Conservation (phyloP, 2,329 filamentous ascomycete species). For the Uncinocarpus reesii region DNA sequence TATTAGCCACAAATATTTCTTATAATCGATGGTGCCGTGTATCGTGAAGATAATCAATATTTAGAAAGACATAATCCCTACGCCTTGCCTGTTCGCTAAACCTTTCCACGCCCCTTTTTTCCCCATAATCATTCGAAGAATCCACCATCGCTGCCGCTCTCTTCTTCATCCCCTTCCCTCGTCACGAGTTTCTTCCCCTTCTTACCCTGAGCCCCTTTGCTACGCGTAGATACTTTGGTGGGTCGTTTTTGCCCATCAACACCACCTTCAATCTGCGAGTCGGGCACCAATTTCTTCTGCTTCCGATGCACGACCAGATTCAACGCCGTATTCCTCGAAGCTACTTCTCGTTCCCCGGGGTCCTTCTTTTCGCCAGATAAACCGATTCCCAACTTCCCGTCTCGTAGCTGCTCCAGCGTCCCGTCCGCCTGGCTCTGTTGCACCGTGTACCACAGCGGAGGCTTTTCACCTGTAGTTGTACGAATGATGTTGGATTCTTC, state of each 20-base stretch:
- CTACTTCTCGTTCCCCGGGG: background rate
- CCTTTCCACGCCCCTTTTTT: background rate
- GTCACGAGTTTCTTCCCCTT: constrained; percentile 11
- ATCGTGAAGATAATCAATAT: too few relatives aligned
- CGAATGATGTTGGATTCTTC: constrained; percentile 20
- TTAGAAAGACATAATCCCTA: too few relatives aligned
- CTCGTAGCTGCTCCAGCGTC: constrained; percentile 34
- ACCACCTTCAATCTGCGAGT: background rate
- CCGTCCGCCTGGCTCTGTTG: constrained; percentile 37
- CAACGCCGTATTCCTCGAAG: background rate
- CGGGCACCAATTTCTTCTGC: background rate
- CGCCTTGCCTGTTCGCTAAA: background rate
- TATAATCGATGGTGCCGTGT: too few relatives aligned
- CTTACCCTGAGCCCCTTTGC: constrained; percentile 1
- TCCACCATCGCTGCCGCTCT: constrained; percentile 20
- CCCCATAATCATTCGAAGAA: constrained; percentile 21
- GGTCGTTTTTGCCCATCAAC: background rate
- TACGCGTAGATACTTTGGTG: background rate
- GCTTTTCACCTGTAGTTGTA: constrained; percentile 24
- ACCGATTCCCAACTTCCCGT: constrained; percentile 30
- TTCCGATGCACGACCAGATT: constrained; percentile 4
- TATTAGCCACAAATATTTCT: too few relatives aligned
- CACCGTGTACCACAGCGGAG: constrained; percentile 38
- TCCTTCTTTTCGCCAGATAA: constrained; percentile 18
- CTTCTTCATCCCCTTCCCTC: constrained; percentile 8